These are phyloP conservation scores for Tephrocybe sp. DNA, from an alignment of 768 basidiomycete species.

Conservation along the genomic window DNA sequence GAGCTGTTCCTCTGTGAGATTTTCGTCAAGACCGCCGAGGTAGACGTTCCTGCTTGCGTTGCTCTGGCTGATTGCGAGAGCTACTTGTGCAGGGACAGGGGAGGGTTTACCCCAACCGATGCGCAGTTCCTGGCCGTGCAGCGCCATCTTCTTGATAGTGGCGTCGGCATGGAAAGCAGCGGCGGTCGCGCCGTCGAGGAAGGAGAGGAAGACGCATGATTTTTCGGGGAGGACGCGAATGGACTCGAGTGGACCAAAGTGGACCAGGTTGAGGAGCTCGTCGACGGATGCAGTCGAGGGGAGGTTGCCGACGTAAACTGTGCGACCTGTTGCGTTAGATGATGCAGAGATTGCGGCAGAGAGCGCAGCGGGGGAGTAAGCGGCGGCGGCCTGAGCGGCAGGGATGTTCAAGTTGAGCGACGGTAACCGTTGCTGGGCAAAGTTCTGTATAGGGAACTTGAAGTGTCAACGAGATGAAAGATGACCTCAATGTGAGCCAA, in stretches of 20 bases:
- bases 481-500: conserved; percentile 4
- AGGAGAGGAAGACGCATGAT: conserved; percentile 96
- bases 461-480: conserved; percentile 3
- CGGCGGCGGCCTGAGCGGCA: conserved; percentile 53
- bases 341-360: conserved; percentile 70
- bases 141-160: conserved; percentile 85
- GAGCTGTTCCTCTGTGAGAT: conserved; percentile 86
- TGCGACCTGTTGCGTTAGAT: conserved; percentile 72
- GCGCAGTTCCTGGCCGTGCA: conserved; percentile 96
- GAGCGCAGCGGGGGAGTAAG: conserved; percentile 77
- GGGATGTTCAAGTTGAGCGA: conserved; percentile 68
- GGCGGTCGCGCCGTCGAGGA: conserved; percentile 90
- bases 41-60: conserved; percentile 97
- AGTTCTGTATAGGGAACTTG: conserved; percentile 35
- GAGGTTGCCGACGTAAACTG: conserved; percentile 96
- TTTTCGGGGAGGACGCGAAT: conserved; percentile 96
- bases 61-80: conserved; percentile 84
- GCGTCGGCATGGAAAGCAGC: conserved; percentile 98
- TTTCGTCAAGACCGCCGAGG: conserved; percentile 89
- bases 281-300: conserved; percentile 95
- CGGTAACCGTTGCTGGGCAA: conserved; percentile 59
- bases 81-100: conserved; percentile 82
- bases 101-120: conserved; percentile 98
- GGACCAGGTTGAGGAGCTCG: conserved; percentile 95
- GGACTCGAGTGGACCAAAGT: conserved; percentile 94